Evolutionary conservation across 305 asterid species (phyloP).

Genomic region (Solanum hybrid): DNA sequence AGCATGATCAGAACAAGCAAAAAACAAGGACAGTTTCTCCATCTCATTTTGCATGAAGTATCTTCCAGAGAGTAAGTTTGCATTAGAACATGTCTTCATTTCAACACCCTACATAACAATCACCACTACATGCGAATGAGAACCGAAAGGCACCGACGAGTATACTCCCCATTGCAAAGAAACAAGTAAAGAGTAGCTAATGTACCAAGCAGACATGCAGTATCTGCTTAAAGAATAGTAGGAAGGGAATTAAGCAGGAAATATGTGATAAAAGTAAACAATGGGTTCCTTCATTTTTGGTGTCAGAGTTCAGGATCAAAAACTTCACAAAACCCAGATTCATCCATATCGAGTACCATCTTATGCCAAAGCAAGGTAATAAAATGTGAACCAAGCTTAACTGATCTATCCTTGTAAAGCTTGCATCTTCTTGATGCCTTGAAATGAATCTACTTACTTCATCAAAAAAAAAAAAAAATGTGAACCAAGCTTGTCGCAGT

Average conservation of each 20-base stretch:
- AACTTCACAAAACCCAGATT: neutral
- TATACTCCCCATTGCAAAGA: neutral
- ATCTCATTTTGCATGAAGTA: neutral
- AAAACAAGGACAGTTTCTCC: neutral
- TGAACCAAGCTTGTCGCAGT: neutral
- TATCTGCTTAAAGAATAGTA: neutral
- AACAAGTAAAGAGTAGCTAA: neutral
- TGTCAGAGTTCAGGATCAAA: neutral
- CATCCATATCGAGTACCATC: neutral
- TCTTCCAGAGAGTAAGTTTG: neutral
- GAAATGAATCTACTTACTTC: too few relatives aligned
- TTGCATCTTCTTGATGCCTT: too few relatives aligned
- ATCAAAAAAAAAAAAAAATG: neutral
- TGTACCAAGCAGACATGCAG: neutral
- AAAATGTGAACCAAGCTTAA: neutral
- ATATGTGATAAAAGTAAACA: neutral
- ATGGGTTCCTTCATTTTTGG: neutral
- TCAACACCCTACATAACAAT: neutral
- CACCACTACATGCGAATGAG: neutral
- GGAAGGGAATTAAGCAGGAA: neutral
- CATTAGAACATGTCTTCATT: neutral
- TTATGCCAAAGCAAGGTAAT: neutral
- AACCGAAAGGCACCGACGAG: neutral
- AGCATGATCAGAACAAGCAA: slow-evolving; percentile 5
- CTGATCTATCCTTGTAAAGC: too few relatives aligned